phyloP scores from a whole-genome alignment of 257 asterid genomes.

The Plectranthus barbatus region DNA sequence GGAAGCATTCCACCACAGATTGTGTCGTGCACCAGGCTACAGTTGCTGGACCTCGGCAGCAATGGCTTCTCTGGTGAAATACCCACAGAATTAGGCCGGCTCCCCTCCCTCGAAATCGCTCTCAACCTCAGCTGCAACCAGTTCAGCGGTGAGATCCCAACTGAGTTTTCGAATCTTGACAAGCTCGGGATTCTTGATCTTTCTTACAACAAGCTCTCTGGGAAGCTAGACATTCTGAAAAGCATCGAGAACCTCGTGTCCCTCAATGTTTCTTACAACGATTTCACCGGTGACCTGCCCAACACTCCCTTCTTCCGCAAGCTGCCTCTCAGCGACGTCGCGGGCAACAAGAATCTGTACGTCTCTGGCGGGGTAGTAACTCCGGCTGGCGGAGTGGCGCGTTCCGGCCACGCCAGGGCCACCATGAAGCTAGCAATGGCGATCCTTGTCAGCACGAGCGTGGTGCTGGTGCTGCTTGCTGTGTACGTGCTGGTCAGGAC shows the following conservation, averaged over 20 bases:
- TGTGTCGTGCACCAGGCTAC: constrained; percentile 62
- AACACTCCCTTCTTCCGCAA: constrained; percentile 66
- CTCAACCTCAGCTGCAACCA: constrained; percentile 83
- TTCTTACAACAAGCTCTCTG: constrained; percentile 74
- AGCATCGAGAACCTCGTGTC: constrained; percentile 77
- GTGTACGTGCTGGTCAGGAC: constrained; percentile 47
- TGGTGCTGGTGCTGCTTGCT: constrained; percentile 62
- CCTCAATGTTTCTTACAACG: constrained; percentile 76
- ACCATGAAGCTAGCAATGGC: constrained; percentile 83
- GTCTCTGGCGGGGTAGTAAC: constrained; percentile 47
- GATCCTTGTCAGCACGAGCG: constrained; percentile 70
- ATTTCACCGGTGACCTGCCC: constrained; percentile 74
- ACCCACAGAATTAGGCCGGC: constrained; percentile 62
- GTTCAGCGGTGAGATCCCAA: constrained; percentile 65
- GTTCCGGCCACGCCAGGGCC: constrained; percentile 32
- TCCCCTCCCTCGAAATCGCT: constrained; percentile 83
- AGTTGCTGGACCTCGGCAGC: constrained; percentile 70
- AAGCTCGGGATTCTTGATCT: constrained; percentile 76
- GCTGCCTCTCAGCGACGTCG: constrained; percentile 58
- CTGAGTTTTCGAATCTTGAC: constrained; percentile 56
- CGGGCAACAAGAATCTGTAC: constrained; percentile 60
- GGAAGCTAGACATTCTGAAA: constrained; percentile 58
- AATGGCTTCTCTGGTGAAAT: constrained; percentile 65
- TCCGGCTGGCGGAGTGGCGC: constrained; percentile 35
- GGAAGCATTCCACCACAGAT: constrained; percentile 71